These are phyloP conservation scores for Kwoniella botswanensis DNA, from an alignment of 768 basidiomycete species.

Conservation along the genomic window DNA sequence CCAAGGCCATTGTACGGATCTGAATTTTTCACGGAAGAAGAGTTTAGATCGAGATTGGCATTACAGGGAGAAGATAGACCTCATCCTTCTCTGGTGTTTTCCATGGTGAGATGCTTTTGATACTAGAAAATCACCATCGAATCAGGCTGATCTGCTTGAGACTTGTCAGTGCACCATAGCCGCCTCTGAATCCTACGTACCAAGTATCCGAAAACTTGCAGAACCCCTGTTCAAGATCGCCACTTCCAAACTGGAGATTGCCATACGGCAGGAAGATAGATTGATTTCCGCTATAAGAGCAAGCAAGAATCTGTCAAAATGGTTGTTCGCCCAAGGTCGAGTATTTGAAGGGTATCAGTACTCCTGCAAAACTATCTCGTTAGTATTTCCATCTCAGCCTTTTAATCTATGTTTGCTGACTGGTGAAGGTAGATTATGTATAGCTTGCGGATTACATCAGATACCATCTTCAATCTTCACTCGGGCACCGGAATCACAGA, in stretches of 20 bases:
- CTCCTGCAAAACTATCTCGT: conserved; percentile 22
- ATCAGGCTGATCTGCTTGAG: neutral
- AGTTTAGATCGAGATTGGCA: conserved; percentile 31
- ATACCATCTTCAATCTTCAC: conserved; percentile 26
- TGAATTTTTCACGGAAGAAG: conserved; percentile 34
- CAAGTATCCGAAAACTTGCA: conserved; percentile 35
- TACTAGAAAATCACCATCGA: neutral
- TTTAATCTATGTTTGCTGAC: neutral
- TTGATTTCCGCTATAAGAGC: conserved; percentile 41
- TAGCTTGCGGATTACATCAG: conserved; percentile 38
- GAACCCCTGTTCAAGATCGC: conserved; percentile 36
- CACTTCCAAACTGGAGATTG: conserved; percentile 28
- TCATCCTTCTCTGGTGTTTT: conserved; percentile 42
- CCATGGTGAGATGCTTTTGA: conserved; percentile 29
- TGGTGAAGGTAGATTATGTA: conserved; percentile 22
- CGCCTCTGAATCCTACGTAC: conserved; percentile 38
- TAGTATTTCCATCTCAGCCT: neutral
- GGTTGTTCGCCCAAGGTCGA: conserved; percentile 32
- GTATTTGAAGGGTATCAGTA: conserved; percentile 32
- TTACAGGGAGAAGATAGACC: conserved; percentile 17
- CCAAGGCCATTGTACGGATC: conserved; percentile 29
- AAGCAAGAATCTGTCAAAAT: conserved; percentile 36
- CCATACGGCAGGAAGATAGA: conserved; percentile 31
- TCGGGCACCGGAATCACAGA: neutral
- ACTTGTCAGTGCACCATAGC: conserved; percentile 35